Base-by-base conservation (phyloP, 2,329 filamentous ascomycete species). In the Herpotrichia juniperi region DNA sequence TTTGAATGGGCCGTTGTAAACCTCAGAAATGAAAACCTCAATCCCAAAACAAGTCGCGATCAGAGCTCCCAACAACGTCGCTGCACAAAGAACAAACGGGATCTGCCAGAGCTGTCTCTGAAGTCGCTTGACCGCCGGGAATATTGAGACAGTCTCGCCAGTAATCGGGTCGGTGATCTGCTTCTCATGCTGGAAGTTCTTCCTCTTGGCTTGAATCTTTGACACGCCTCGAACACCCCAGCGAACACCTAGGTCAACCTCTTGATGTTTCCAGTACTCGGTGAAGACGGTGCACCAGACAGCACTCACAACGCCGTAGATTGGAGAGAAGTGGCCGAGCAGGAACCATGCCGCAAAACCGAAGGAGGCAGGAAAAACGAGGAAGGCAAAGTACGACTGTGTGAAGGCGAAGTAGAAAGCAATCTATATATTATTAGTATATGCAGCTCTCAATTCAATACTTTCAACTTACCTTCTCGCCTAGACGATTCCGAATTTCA, bases 381-480 rank as follows among this genome's bases (percentile, higher is more conserved):
- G 79, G 68, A 96, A 96, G 52, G 85, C 81, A 69, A 96, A 96
- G 75, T 97, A 97, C 28, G 88, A 88, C 68, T 96, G 90, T 26
- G 96, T 83, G 68, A 97, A 97, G 32, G 93, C 91, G 72, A 96
- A 97, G 78, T 97, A 97, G 73, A 96, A 96, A 30, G 90, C 93
- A 52, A 97, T 89, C 81, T 85, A 57, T 8, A 4, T 6, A 6
- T 21, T 39, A 25, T 73, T 46, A 73, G 63, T 40, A 45, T 39
- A 21, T 7, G 7, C 0, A n/a, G 2, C 3, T 3, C 9, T 17
- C 1, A 28, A 21, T 19, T 1, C 12, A 8, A 21, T 14, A 11
- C 12, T n/a, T 21, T 16, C 25, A 8, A 4, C 42, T 44, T 53
- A 68, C 74, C 68, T 80, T 81, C 59, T 79, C 78, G 42, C 79